Evolutionary conservation across 2,329 filamentous ascomycete genomes (phyloP), one percentile per base, ranked within the genome.

Genomic region (Lecanicillium sp.): DNA sequence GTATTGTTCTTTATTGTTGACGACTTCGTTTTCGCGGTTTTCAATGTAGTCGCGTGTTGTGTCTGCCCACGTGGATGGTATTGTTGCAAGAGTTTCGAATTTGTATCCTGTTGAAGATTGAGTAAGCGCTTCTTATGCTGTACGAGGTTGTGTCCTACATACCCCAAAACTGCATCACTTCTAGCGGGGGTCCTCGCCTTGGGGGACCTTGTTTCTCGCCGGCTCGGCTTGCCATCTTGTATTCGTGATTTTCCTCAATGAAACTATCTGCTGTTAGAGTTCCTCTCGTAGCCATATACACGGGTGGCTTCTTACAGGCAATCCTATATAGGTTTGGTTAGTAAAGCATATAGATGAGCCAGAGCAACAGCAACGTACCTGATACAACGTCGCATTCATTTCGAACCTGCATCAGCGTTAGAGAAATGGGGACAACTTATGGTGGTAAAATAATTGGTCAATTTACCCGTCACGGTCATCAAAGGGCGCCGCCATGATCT

Each of bases 111-210:
- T 11, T 20, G 13, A 15, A 13, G 4, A 14, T 36, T 10, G 25
- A 35, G 18, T 20, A n/a, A 13, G 7, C 11, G 10, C 3, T 3
- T 4, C 12, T 14, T 17, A 19, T 25, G 22, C 22, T 25, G 22
- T 25, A 11, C 41, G 20, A 40, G 29, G 10, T 5, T 13, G 6
- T n/a, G 4, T 28, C 13, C 33, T 12, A 40, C 52, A 44, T 62
- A 88, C 86, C 90, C 90, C 90, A 97, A 55, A 81, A 98, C 36
- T 82, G 79, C 88, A 96, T 96, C 46, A 89, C 69, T 42, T 92
- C 84, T 36, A 84, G 80, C 1, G 85, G 63, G 44, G 69, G 64
- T 43, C 69, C 59, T 45, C 59, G 33, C 49, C 53, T n/a, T 49
- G 51, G 33, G 20, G 13, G 40, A 10, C 18, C 19, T 10, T 39